Evolutionary conservation across 179 eudicot genomes (phyloP).

Genomic region (Carnegiea gigantea): DNA sequence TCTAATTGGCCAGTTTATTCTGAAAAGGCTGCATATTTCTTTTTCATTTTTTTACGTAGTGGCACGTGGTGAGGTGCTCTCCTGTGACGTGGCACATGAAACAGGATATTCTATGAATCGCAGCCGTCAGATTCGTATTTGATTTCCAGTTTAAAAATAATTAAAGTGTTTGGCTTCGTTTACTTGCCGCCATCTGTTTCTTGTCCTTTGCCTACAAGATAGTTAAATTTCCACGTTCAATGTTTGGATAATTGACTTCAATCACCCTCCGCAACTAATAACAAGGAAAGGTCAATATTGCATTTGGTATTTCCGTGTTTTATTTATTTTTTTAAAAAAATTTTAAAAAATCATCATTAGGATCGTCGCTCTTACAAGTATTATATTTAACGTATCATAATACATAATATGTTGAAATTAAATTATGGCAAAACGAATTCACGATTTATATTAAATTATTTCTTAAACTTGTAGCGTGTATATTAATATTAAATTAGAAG

Average conservation of each 20-base stretch:
- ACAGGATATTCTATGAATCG: neutral
- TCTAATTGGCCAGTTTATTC: neutral
- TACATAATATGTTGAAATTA: no score
- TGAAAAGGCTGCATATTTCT: neutral
- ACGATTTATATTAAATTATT: no score
- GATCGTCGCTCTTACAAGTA: no score
- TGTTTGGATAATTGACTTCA: conserved; percentile 12
- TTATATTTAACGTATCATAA: no score
- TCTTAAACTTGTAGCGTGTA: no score
- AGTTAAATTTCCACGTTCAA: conserved; percentile 5
- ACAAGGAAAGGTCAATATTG: neutral
- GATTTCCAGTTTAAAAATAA: neutral
- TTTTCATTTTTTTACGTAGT: neutral
- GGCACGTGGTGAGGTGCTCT: neutral
- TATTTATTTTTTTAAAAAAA: no score
- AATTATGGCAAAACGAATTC: no score
- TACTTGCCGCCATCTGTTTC: conserved; percentile 12
- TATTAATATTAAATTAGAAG: no score
- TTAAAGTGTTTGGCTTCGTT: neutral
- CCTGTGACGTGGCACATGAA: neutral
- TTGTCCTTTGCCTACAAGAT: conserved; percentile 1
- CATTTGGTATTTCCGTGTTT: neutral
- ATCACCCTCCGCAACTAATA: neutral
- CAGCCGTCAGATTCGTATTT: conserved; percentile 5
- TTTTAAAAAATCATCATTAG: no score